Conservation (phyloP, 1,284 basidiomycete species). For the Veloboletus limbatus region DNA sequence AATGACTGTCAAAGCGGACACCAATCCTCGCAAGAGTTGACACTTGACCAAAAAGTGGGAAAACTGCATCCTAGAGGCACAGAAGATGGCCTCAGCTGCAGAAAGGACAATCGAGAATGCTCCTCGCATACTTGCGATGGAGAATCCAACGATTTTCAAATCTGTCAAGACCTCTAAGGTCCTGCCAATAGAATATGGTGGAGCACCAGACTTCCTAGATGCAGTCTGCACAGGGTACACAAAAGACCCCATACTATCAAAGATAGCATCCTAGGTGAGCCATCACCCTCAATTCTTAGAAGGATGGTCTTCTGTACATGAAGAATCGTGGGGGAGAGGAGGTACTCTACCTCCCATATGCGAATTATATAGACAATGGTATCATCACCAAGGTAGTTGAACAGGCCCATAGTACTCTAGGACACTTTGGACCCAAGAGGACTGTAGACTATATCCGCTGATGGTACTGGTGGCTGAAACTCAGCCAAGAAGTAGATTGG, state of each 20-base stretch:
- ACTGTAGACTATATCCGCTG: constrained; percentile 3
- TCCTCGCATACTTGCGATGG: neutral
- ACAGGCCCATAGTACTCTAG: constrained; percentile 24
- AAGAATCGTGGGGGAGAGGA: neutral
- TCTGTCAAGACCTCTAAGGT: neutral
- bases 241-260: neutral
- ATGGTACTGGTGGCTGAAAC: constrained; percentile 1
- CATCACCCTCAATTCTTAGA: neutral
- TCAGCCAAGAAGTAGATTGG: constrained; percentile 14
- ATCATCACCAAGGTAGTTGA: neutral
- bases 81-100: too few species aligned
- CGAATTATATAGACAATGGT: neutral
- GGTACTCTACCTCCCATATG: neutral
- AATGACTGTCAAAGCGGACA: too few species aligned
- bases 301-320: neutral
- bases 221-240: neutral
- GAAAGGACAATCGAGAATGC: neutral
- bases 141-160: neutral
- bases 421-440: constrained; percentile 3
- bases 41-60: too few species aligned
- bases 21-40: too few species aligned
- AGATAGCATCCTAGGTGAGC: neutral
- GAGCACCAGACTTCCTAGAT: neutral
- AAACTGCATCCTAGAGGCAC: too few species aligned
- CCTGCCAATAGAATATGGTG: neutral